A percentile compares a stretch with the other conserved stretches of the same genome.
These are phyloP conservation scores for Yamadazyma olivae DNA, from an alignment of 805 yeast species.

Conservation along the genomic window DNA sequence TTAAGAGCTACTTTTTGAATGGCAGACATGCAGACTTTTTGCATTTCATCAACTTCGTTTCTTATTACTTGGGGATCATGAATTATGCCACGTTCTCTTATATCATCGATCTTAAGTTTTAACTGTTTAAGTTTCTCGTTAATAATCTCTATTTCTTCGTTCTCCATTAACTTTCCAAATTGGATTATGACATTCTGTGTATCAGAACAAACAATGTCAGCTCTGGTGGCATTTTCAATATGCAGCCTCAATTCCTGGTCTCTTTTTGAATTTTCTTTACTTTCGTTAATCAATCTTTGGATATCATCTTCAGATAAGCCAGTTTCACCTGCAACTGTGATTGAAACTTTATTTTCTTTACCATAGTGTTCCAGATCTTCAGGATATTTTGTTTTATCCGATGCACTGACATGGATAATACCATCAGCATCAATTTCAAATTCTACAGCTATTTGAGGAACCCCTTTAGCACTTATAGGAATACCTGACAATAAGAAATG, in stretches of 20 bases:
- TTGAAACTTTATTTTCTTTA: constrained; percentile 52
- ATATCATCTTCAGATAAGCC: constrained; percentile 71
- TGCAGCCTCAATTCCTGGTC: constrained; percentile 61
- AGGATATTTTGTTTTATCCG: constrained; percentile 47
- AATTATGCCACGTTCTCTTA: constrained; percentile 26
- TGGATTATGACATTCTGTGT: constrained; percentile 83
- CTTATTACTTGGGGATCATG: constrained; percentile 32
- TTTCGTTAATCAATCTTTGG: constrained; percentile 59
- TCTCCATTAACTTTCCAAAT: constrained; percentile 49
- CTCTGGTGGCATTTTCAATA: constrained; percentile 72
- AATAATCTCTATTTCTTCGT: constrained; percentile 44
- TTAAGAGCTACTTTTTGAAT: constrained; percentile 37
- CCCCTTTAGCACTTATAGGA: constrained; percentile 75
- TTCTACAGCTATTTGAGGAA: constrained; percentile 73
- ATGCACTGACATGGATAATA: constrained; percentile 54
- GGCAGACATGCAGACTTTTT: constrained; percentile 34
- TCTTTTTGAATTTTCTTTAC: constrained; percentile 55
- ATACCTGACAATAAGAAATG: constrained; percentile 69
- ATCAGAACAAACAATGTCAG: constrained; percentile 78
- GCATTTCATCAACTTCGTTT: constrained; percentile 36
- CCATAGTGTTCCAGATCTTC: constrained; percentile 34
- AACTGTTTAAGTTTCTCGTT: constrained; percentile 16
- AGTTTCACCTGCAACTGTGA: constrained; percentile 67
- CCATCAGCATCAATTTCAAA: constrained; percentile 85
- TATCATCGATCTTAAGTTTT: constrained; percentile 28